Percentiles rank a stretch among this genome's conserved stretches.
Evolutionary conservation across 2,329 filamentous ascomycete genomes (phyloP).

Genomic region (Fusarium pseudocircinatum): DNA sequence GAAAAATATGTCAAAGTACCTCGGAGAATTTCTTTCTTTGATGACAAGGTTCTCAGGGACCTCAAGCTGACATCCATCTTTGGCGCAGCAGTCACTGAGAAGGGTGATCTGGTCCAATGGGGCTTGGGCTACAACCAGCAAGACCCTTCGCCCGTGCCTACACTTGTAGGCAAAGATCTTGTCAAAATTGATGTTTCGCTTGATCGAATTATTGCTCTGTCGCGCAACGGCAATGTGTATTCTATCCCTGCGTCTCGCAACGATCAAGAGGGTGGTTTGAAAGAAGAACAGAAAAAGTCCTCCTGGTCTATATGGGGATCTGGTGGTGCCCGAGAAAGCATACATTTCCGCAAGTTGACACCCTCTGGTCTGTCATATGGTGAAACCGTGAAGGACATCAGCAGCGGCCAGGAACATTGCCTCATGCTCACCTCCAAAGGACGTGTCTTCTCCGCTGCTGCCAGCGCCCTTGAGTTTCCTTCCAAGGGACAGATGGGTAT

Average conservation of each 20-base stretch:
- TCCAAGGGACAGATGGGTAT: slow-evolving; percentile 87
- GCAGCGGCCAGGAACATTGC: slow-evolving; percentile 84
- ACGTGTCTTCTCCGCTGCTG: slow-evolving; percentile 88
- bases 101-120: slow-evolving; percentile 93
- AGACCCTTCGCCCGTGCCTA: slow-evolving; percentile 71
- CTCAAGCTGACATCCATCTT: slow-evolving; percentile 85
- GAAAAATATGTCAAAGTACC: slow-evolving; percentile 84
- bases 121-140: slow-evolving; percentile 78
- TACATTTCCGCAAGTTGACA: slow-evolving; percentile 79
- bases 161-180: slow-evolving; percentile 84
- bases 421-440: slow-evolving; percentile 86
- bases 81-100: slow-evolving; percentile 86
- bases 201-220: slow-evolving; percentile 85
- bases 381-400: slow-evolving; percentile 79
- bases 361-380: slow-evolving; percentile 71
- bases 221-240: slow-evolving; percentile 80
- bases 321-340: slow-evolving; percentile 44
- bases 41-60: slow-evolving; percentile 84
- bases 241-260: slow-evolving; percentile 80
- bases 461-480: slow-evolving; percentile 81
- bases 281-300: slow-evolving; percentile 63
- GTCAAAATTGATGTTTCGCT: slow-evolving; percentile 78
- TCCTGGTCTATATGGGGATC: slow-evolving; percentile 78
- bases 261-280: slow-evolving; percentile 74
- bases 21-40: slow-evolving; percentile 80